Conservation (phyloP, 805 yeast species). For the Kazachstania taianensis region DNA sequence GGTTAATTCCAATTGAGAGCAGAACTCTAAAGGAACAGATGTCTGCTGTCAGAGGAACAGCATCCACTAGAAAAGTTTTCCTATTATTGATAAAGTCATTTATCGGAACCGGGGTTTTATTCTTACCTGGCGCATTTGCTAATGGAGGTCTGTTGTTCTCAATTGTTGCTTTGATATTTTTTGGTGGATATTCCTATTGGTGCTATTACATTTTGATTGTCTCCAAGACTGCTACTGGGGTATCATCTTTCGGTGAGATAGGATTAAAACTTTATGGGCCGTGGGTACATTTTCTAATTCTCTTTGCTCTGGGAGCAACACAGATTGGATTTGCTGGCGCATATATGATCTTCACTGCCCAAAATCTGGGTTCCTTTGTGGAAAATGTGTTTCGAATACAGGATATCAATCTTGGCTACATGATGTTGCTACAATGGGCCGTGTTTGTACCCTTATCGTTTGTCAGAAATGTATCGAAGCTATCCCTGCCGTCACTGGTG, state of each 20-base stretch:
- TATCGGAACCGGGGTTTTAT: slow-evolving; percentile 68
- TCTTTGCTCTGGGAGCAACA: slow-evolving; percentile 54
- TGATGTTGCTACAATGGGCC: slow-evolving; percentile 46
- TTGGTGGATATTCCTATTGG: slow-evolving; percentile 67
- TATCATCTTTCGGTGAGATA: slow-evolving; percentile 71
- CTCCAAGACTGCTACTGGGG: slow-evolving; percentile 49
- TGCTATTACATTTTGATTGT: slow-evolving; percentile 58
- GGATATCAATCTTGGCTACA: slow-evolving; percentile 31
- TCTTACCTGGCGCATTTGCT: slow-evolving; percentile 57
- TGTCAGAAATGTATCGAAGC: slow-evolving; percentile 64
- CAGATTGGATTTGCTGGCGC: slow-evolving; percentile 79
- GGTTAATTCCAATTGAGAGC: slow-evolving; percentile 16
- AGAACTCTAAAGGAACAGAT: slow-evolving; percentile 12
- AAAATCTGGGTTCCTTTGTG: slow-evolving; percentile 56
- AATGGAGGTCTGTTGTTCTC: slow-evolving; percentile 67
- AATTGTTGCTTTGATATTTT: slow-evolving; percentile 39
- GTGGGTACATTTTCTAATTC: slow-evolving; percentile 53
- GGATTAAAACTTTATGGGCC: slow-evolving; percentile 55
- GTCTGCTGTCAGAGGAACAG: slow-evolving; percentile 43
- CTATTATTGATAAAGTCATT: slow-evolving; percentile 63
- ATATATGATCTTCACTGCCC: slow-evolving; percentile 68
- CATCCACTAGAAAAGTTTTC: slow-evolving; percentile 64
- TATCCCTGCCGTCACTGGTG: slow-evolving; percentile 59
- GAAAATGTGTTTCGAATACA: slow-evolving; percentile 36
- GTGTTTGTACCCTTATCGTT: slow-evolving; percentile 60